Evolutionary conservation across 2,329 filamentous ascomycete species (phyloP).

Genomic region (Aurifilum marmelostoma): DNA sequence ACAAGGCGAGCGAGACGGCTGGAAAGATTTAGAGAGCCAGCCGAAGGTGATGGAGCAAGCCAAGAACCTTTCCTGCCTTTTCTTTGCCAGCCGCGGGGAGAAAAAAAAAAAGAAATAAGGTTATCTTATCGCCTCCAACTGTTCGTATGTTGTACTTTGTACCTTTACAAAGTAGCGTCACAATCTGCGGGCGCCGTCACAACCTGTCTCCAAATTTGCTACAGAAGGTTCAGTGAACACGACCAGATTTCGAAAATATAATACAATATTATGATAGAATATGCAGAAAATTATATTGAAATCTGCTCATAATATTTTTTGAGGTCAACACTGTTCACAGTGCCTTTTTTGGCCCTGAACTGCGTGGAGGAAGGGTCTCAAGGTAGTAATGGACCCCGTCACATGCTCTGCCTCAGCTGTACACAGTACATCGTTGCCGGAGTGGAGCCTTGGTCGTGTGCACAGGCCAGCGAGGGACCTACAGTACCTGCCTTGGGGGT

Average conservation of each 20-base stretch:
- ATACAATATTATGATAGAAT: neutral
- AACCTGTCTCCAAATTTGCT: neutral
- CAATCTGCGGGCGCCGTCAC: neutral
- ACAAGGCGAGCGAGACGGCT: neutral
- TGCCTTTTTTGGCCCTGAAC: neutral
- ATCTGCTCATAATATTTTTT: neutral
- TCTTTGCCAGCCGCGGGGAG: slow-evolving; percentile 4
- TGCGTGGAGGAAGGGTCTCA: neutral
- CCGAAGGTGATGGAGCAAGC: neutral
- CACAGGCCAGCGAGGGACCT: slow-evolving; percentile 22
- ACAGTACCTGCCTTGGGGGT: neutral
- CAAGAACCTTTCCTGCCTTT: neutral
- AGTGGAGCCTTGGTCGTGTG: slow-evolving; percentile 18
- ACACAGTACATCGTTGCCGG: neutral
- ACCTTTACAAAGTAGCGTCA: neutral
- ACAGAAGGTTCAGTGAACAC: neutral
- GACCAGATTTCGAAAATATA: neutral
- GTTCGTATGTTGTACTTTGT: neutral
- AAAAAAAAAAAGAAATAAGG: slow-evolving; percentile 27
- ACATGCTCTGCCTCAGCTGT: slow-evolving; percentile 19
- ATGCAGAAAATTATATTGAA: neutral
- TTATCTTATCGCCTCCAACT: slow-evolving; percentile 23
- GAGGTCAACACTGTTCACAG: neutral
- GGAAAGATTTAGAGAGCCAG: neutral
- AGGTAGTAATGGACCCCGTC: slow-evolving; percentile 6